Evolutionary conservation across 2,329 filamentous ascomycete genomes (phyloP), one percentile per base, ranked within the genome.

Genomic region (Phaeosphaeriaceae sp.): DNA sequence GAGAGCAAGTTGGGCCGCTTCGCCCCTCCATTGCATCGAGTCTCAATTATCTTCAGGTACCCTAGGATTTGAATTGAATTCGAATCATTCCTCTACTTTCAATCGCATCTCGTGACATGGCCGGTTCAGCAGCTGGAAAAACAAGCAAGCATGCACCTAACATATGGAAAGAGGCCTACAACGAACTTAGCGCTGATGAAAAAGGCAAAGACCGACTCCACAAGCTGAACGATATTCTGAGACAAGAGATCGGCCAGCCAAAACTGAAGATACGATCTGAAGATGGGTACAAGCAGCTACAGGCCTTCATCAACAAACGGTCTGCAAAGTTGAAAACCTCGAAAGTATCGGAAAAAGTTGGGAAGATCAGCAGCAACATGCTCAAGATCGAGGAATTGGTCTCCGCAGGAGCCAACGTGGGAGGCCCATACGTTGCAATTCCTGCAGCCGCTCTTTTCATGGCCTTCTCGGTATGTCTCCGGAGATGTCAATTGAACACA

Each of bases 101-200:
- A n/a, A n/a, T n/a, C n/a, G n/a, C n/a, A n/a, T n/a, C n/a, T n/a
- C n/a, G n/a, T n/a, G n/a, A n/a, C 3, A 63, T 65, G 60, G 20
- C 60, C 10, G 25, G 40, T 22, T 59, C 57, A 19, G 40, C 31
- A 6, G 44, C 51, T 11, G 41, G 48, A 11, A 54, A 49, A 1
- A 11, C 48, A 0, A 42, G 33, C 33, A 55, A 63, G 19, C 33
- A 33, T n/a, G 46, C 51, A 9, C 51, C 54, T 5, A 61, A 64
- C 15, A 42, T 67, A 5, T 67, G 65, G 65, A 61, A 56, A 42
- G 58, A 66, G 45, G 65, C 63, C n/a, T 62, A 66, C 36, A 48
- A 54, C 19, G 61, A 45, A 1, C 61, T 66, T 6, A 49, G 49
- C 27, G 56, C 56, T 20, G 61, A 66, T 10, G 51, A 53, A 4